Conservation (phyloP, 345 rosid genomes). For the Linum usitatissimum region DNA sequence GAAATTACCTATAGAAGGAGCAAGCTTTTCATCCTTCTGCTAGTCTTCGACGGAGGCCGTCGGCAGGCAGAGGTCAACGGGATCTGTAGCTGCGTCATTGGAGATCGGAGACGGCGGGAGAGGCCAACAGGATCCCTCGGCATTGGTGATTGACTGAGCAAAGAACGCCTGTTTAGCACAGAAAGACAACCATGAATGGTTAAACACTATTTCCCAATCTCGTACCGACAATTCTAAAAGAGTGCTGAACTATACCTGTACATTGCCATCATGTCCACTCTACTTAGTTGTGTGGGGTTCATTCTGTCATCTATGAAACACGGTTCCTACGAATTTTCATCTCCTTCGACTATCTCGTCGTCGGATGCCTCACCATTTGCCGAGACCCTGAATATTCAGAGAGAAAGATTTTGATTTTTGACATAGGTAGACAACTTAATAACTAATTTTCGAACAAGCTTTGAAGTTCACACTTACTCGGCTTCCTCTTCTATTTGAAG, state of each 20-base stretch:
- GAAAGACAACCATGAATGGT: background rate
- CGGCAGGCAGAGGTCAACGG: too few relatives aligned
- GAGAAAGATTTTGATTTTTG: background rate
- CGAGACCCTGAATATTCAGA: conserved; percentile 47
- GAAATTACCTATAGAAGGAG: too few relatives aligned
- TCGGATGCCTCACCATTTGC: conserved; percentile 56
- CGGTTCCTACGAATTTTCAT: conserved; percentile 43
- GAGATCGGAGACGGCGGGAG: too few relatives aligned
- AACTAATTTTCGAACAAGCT: background rate
- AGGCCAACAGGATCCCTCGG: too few relatives aligned
- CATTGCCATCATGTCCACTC: conserved; percentile 77
- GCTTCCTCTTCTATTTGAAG: conserved; percentile 82
- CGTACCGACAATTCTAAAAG: background rate
- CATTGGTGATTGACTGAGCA: conserved; percentile 85
- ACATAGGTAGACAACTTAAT: too few relatives aligned
- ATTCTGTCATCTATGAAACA: conserved; percentile 81
- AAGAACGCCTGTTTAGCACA: conserved; percentile 50
- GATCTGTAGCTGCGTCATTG: too few relatives aligned
- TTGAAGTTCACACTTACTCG: conserved; percentile 45
- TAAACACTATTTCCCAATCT: too few relatives aligned
- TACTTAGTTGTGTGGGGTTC: conserved; percentile 46
- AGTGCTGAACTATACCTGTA: conserved; percentile 54
- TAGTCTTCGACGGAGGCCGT: too few relatives aligned
- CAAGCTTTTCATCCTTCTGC: too few relatives aligned
- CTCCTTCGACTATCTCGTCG: conserved; percentile 48